phyloP scores from a whole-genome alignment of 225 moss, liverwort and hornwort genomes.

The Thuidium tamariscinum region DNA sequence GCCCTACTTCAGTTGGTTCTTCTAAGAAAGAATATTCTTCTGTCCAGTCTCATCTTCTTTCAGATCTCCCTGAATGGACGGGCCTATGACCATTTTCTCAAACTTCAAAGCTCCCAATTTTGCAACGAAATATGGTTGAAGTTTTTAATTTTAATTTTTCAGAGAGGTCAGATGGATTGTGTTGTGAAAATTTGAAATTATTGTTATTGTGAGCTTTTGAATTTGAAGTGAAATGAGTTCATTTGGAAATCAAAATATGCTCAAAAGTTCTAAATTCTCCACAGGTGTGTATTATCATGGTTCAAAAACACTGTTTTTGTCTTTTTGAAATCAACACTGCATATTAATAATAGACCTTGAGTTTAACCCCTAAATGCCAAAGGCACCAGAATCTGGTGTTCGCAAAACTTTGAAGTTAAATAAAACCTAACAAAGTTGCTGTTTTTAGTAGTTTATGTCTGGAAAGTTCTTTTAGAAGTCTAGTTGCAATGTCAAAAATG shows the following conservation, averaged over 20 bases:
- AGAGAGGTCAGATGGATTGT: not conserved
- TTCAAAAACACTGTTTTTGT: too few relatives aligned
- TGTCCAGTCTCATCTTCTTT: not conserved
- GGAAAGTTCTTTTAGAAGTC: too few relatives aligned
- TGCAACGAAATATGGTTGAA: not conserved
- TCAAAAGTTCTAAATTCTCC: not conserved
- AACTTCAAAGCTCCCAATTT: not conserved
- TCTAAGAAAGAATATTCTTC: not conserved
- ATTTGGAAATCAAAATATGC: not conserved
- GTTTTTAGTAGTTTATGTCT: too few relatives aligned
- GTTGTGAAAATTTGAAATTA: not conserved
- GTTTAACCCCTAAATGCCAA: too few relatives aligned
- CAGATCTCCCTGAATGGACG: not conserved
- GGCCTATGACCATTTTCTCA: too few relatives aligned
- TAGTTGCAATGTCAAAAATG: too few relatives aligned
- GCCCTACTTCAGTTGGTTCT: not conserved
- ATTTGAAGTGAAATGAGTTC: not conserved
- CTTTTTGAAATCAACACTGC: not conserved
- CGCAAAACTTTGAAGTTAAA: too few relatives aligned
- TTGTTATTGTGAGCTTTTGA: not conserved
- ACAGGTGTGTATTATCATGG: not conserved
- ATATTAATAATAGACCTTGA: too few relatives aligned
- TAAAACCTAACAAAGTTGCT: too few relatives aligned
- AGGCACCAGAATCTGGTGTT: too few relatives aligned
- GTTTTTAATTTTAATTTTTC: not conserved